Evolutionary conservation across 2,329 filamentous ascomycete species (phyloP).

Genomic region (Metarhizium robertsii): DNA sequence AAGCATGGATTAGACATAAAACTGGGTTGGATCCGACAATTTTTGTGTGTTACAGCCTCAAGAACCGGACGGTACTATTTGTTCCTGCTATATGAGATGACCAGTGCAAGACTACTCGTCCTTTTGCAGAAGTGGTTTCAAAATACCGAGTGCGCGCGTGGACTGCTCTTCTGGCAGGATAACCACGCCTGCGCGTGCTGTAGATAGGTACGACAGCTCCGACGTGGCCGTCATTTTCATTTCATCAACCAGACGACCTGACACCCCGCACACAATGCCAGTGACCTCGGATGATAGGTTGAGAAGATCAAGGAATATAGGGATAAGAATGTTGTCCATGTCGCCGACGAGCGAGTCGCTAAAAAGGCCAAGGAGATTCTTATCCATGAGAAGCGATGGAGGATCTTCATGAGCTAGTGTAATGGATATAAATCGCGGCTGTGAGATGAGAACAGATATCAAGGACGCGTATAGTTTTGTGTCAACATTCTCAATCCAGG

Average conservation of each 20-base stretch:
- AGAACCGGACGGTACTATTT: background rate
- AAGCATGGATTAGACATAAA: background rate
- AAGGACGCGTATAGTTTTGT: conserved; percentile 54
- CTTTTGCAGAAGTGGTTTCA: conserved; percentile 43
- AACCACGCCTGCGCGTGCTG: conserved; percentile 79
- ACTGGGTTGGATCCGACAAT: background rate
- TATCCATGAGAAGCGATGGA: conserved; percentile 64
- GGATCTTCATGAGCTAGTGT: conserved; percentile 66
- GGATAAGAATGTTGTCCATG: conserved; percentile 63
- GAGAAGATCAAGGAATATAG: conserved; percentile 80
- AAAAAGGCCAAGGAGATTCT: conserved; percentile 54
- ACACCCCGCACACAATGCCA: conserved; percentile 91
- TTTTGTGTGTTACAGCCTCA: background rate
- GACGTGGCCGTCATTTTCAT: conserved; percentile 48
- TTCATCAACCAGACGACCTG: conserved; percentile 69
- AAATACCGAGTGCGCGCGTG: conserved; percentile 60
- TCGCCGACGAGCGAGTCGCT: conserved; percentile 68
- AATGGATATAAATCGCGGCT: conserved; percentile 63
- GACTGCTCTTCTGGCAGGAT: conserved; percentile 72
- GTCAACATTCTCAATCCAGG: conserved; percentile 53
- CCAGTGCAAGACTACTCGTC: conserved; percentile 10
- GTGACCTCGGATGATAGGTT: conserved; percentile 79
- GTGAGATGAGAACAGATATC: conserved; percentile 49
- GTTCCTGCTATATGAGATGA: background rate
- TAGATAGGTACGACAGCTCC: conserved; percentile 86